Base-by-base conservation (phyloP, 305 asterid genomes). In the Stenogyne calaminthoides region DNA sequence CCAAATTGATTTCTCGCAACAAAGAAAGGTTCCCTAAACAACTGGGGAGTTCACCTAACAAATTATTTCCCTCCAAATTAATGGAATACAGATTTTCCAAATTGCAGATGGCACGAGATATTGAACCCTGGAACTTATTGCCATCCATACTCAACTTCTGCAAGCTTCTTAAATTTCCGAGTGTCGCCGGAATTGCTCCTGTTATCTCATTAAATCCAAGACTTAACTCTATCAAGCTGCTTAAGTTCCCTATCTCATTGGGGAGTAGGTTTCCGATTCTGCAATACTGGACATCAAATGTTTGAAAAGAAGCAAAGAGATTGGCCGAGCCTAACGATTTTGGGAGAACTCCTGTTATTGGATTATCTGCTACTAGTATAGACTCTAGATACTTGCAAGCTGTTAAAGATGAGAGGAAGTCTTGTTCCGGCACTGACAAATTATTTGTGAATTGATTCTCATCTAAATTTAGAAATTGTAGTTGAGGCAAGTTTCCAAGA, bases 181-280 rank as follows among this genome's bases (percentile, higher is more conserved):
- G 6, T 10, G 67, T 7, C 20, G 15, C 4, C 0, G 81, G 81
- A 32, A 76, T 69, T n/a, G 9, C 27, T 44, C 84, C 84, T 0
- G 58, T 72, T 25, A 80, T 63, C 2, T 64, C 58, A 51, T 80
- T 80, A 11, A 1, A 1, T 11, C 22, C 73, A 10, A 80, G 19
- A 14, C 3, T 0, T 36, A 64, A 16, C 71, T 12, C 59, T 0
- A 70, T 1, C 64, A 75, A n/a, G 51, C 14, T 66, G 18, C 6
- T 59, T 6, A 75, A 60, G 49, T 71, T 75, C 25, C 80, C 83
- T 3, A 79, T 40, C 37, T 64, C 83, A 59, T n/a, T 22, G 0
- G 83, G 83, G 11, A 79, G 61, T 9, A 29, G n/a, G 9, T 75
- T 67, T 9, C 2, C 12, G 7, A 79, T 36, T n/a, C 14, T 15